These are phyloP conservation scores for Neonectria faginata DNA, from an alignment of 2,329 filamentous ascomycete species.

Conservation along the genomic window DNA sequence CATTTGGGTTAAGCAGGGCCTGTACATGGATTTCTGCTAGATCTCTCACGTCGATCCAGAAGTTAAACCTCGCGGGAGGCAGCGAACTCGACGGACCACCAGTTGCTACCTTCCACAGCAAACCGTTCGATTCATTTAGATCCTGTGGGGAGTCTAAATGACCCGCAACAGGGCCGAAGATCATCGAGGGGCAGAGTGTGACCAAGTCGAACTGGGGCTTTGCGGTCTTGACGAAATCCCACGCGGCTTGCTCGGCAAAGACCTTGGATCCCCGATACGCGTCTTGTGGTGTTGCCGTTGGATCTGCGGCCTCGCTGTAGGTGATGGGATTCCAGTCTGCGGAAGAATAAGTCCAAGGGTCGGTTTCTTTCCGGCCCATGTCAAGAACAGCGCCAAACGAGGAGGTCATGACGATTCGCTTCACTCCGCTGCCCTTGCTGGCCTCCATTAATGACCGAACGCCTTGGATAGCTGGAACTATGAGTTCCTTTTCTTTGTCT, in stretches of 20 bases:
- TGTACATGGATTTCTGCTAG: constrained; percentile 26
- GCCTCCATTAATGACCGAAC: constrained; percentile 24
- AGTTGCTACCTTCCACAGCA: constrained; percentile 23
- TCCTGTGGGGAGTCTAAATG: constrained; percentile 12
- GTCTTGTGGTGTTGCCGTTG: constrained; percentile 19
- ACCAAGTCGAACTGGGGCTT: constrained; percentile 26
- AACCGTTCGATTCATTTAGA: constrained; percentile 22
- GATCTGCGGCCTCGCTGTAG: constrained; percentile 15
- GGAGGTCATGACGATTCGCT: constrained; percentile 22
- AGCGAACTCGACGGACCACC: not conserved
- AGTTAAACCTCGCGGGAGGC: constrained; percentile 27
- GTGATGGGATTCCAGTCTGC: constrained; percentile 32
- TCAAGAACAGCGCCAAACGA: constrained; percentile 27
- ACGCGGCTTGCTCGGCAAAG: constrained; percentile 22
- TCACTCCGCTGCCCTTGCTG: constrained; percentile 7
- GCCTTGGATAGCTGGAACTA: constrained; percentile 20
- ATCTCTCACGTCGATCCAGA: constrained; percentile 30
- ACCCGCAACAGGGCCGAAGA: constrained; percentile 19
- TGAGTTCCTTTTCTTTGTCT: constrained; percentile 29
- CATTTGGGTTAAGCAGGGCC: constrained; percentile 4
- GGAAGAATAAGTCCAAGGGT: constrained; percentile 20
- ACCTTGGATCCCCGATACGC: constrained; percentile 28
- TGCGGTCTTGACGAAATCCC: constrained; percentile 19
- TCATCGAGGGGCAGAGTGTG: constrained; percentile 27
- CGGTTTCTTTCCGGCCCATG: constrained; percentile 15